Evolutionary conservation across 345 rosid species (phyloP), one percentile per base, ranked within the genome.

Genomic region (Excoecaria agallocha): DNA sequence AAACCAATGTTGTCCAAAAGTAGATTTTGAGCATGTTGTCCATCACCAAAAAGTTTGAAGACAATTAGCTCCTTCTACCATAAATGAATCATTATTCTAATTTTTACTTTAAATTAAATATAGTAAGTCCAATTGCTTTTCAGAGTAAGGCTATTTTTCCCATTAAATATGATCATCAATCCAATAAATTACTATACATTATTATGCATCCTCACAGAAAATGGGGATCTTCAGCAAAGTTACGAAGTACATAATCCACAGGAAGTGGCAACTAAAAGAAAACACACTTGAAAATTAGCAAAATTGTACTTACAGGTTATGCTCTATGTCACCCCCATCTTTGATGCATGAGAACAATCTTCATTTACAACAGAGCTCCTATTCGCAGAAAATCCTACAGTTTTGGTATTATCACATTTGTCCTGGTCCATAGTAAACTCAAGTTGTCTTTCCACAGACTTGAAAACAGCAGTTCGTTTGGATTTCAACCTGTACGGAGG

Each of bases 401-500:
- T 64, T 77, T 84, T 87, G 60, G 82, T 84, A 71, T 58, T 79
- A 71, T 80, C 77, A 77, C 19, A 65, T 72, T 81, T 85, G 55
- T 77, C 86, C 73, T 78, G 85, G 68, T 84, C 87, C 66, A 87
- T 84, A 48, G 85, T 43, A 70, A 95, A 95, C 75, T 90, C 93
- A 79, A 95, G 96, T 80, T 95, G 99, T 76, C 96, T 88, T 84
- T 89, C 96, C 77, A 87, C 87, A 30, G 97, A 87, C 86, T 91
- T 95, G 76, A 89, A 80, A 78, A 86, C 87, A 49, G 91, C 86
- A 73, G 91, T 87, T 75, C 97, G 78, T 83, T 90, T 93, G 43
- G 96, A 83, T 83, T 88, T 90, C 82, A 95, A 79, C 76, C 96
- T 82, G 79, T 91, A 95, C 0, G 98, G 98, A 69, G 99, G 99